Base-by-base conservation (phyloP, 1,139 yeast genomes). In the Yamadazyma friedrichii region DNA sequence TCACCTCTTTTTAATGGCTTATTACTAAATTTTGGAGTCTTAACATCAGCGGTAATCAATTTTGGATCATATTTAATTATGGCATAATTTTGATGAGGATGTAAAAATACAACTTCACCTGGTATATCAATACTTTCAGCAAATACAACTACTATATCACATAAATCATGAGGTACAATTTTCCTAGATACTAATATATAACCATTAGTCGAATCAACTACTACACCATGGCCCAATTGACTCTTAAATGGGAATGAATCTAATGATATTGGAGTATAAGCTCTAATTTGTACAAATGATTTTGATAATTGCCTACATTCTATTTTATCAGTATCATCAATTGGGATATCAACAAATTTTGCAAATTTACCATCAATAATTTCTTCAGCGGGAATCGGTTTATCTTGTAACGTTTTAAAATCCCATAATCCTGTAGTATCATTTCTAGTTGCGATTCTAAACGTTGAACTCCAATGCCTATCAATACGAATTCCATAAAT, bases 391-490 rank as follows among this genome's bases (percentile, higher is more conserved):
- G 84, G 80, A 25, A 82, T 56, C 3, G 91, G 82, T 30, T 69
- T 62, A 12, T 80, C 82, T 46, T 84, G 91, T 27, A 89, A 60
- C 31, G 80, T 78, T 10, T 73, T 72, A 57, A 82, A 87, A 58
- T 89, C 95, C 97, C 97, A 91, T 26, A 88, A 61, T 3, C 98
- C 97, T 1, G 95, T 82, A 9, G 54, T 60, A 57, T 89, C 96
- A 57, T 91, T 88, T 62, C 96, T 74, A 3, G 76, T 74, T 5
- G 93, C 94, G 43, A 84, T 54, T 53, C 84, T 76, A 61, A 89
- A 84, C 22, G 83, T 72, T 9, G 83, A 75, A 44, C 77, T 73
- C 96, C 96, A 89, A 62, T 88, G 96, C 53, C 96, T 80, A 55
- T 88, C 96, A 42, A 89, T 74, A 52, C 78, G 81, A 13, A 80